Evolutionary conservation across 805 yeast genomes (phyloP).

Genomic region (Candida orba): DNA sequence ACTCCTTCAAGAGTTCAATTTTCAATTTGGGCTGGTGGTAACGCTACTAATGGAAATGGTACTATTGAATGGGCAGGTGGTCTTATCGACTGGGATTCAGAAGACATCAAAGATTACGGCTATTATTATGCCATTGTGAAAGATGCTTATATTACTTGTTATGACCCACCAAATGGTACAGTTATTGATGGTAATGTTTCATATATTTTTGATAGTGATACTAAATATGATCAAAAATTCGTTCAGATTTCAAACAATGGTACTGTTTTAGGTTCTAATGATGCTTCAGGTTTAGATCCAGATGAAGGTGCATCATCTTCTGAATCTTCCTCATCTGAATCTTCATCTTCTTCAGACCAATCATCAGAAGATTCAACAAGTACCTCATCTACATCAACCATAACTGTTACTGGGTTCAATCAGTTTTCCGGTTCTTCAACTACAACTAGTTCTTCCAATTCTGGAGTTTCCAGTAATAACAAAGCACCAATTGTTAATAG

Average conservation of each 20-base stretch:
- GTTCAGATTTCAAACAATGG: conserved; percentile 57
- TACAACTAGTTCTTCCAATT: background rate
- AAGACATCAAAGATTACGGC: conserved; percentile 69
- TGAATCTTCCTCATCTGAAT: conserved; percentile 12
- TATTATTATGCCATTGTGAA: conserved; percentile 67
- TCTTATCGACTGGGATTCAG: conserved; percentile 69
- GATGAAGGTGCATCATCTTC: conserved; percentile 24
- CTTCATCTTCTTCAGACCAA: conserved; percentile 8
- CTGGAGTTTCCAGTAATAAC: background rate
- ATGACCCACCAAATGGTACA: conserved; percentile 61
- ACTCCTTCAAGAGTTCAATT: conserved; percentile 69
- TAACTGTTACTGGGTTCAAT: conserved; percentile 2
- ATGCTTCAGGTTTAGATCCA: conserved; percentile 62
- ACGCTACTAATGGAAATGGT: conserved; percentile 42
- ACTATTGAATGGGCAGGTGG: conserved; percentile 89
- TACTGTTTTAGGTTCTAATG: conserved; percentile 51
- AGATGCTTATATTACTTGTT: conserved; percentile 56
- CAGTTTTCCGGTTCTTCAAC: conserved; percentile 1
- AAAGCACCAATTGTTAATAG: background rate
- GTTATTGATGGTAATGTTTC: conserved; percentile 37
- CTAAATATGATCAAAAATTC: conserved; percentile 39
- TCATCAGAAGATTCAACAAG: conserved; percentile 1
- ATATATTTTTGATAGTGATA: conserved; percentile 46
- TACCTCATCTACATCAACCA: background rate
- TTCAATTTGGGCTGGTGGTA: conserved; percentile 78